Percentiles rank a stretch among this genome's conserved stretches.
phyloP scores from a whole-genome alignment of 1,139 yeast genomes.

The Geotrichum restrictum region DNA sequence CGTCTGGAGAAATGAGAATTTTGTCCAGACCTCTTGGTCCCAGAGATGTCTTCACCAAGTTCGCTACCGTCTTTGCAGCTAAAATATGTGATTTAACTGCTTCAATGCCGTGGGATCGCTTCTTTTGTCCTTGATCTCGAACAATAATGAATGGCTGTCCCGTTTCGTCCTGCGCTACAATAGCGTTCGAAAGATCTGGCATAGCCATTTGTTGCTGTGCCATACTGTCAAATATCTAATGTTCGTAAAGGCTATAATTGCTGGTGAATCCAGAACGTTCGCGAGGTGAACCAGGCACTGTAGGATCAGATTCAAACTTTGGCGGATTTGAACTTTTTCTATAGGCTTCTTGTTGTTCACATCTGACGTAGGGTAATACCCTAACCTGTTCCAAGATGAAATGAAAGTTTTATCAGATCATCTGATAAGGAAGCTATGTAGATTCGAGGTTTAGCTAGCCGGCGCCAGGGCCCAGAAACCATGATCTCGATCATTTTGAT shows the following conservation, averaged over 20 bases:
- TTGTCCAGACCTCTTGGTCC: constrained; percentile 99
- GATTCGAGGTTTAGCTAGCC: too few species aligned
- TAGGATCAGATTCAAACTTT: not conserved
- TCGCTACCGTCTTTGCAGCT: constrained; percentile 94
- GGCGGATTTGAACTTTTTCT: constrained; percentile 13
- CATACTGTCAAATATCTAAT: constrained; percentile 9
- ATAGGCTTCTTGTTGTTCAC: too few species aligned
- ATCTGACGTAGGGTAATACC: too few species aligned
- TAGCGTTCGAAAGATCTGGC: constrained; percentile 96
- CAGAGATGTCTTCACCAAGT: constrained; percentile 83
- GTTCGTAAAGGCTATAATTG: not conserved
- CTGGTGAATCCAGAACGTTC: not conserved
- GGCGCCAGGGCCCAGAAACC: too few species aligned
- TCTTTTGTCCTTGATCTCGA: constrained; percentile 91
- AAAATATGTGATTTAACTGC: constrained; percentile 90
- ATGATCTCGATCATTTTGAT: too few species aligned
- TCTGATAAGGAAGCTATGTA: too few species aligned
- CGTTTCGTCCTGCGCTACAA: constrained; percentile 98
- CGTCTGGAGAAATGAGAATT: constrained; percentile 88
- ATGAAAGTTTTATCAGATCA: too few species aligned
- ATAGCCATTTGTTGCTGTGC: constrained; percentile 48
- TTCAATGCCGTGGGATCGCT: constrained; percentile 83
- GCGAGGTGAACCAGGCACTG: too few species aligned
- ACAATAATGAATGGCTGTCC: constrained; percentile 98
- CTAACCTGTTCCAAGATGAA: too few species aligned